Evolutionary conservation across 2,329 filamentous ascomycete genomes (phyloP), one percentile per base, ranked within the genome.

Genomic region (Aspergillus sp.): DNA sequence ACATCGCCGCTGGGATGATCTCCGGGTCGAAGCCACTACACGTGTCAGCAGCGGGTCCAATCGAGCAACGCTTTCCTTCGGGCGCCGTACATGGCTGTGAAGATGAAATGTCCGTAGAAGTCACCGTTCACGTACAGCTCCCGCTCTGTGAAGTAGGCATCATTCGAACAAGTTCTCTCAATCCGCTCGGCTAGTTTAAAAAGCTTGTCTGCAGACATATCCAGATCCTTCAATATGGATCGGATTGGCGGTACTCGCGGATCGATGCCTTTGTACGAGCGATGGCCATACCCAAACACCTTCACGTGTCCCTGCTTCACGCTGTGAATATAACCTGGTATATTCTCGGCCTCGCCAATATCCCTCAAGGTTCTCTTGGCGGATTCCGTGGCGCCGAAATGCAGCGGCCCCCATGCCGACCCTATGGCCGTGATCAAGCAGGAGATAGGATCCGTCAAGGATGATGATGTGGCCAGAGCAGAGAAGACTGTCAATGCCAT

Each of bases 321-420:
- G 11, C 68, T 61, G 3, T 68, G 64, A 1, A 75, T 64, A n/a
- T 74, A 70, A 0, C 47, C 55, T 1, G 71, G 67, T 2, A 74
- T 68, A 13, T 66, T 69, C 0, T 65, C 80, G 2, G 62, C 53
- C 0, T 59, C 58, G 15, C 66, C 63, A 5, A 75, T 68, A 2
- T 67, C 64, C 5, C 21, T 50, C 4, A 74, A 63, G 0, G 67
- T 64, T 51, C 81, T 79, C 67, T 85, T 84, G 0, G 84, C 84
- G 21, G 81, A 80, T 64, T 86, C 84, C 0, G 82, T 84, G 3
- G 84, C 84, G n/a, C 84, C 84, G 58, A 83, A 84, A 70, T 87
- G 84, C 0, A 84, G 82, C 0, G 83, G 83, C 0, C 84, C 84
- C 64, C 85, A 84, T 0, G 82, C 82, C 0, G 83, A 79, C n/a